Base-by-base conservation (phyloP, 192 early-diverging fungal species). In the Umbelopsis isabellina region DNA sequence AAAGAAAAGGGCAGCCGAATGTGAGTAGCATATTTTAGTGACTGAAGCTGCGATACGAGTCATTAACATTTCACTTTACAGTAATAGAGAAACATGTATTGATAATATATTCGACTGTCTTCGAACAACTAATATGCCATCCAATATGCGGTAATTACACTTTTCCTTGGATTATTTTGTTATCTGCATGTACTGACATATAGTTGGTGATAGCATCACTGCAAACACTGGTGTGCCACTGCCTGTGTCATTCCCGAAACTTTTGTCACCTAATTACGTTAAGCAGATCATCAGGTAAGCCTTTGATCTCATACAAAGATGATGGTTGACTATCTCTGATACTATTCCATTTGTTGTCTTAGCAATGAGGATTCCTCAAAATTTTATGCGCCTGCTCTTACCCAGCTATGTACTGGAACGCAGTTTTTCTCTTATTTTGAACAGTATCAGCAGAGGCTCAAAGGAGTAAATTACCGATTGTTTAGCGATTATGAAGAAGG, bases 371-470 rank as follows among this genome's bases (percentile, higher is more conserved):
- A 61, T 2, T 18, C 55, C 18, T 18, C 55, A 7, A 33, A 35
- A 33, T 15, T 2, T 16, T 61, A 11, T 16, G 27, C 33, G 12
- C 27, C 55, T 15, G 30, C 13, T 6, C 55, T 61, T 25, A 33
- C 55, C 33, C 55, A 61, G 8, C 2, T 61, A n/a, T 18, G 30
- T 35, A 30, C 25, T 4, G 55, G 55, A 18, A 35, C 55, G 4
- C 55, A 61, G 13, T 35, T 61, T 25, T 61, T 35, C 55, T 61
- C 55, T 12, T 61, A 61, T 25, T 61, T 61, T 61, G 55, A 61
- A 25, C 11, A 61, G 12, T 30, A 61, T 15, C 55, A 35, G 55
- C 55, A 35, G 11, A 27, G 27, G 23, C 6, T 61, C 7, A 27
- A n/a, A 35, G 55, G 55, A 35, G 12, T 61, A 2, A 61, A 61